These are phyloP conservation scores for Hypoxylon sp. DNA, from an alignment of 2,329 filamentous ascomycete species.

Conservation along the genomic window DNA sequence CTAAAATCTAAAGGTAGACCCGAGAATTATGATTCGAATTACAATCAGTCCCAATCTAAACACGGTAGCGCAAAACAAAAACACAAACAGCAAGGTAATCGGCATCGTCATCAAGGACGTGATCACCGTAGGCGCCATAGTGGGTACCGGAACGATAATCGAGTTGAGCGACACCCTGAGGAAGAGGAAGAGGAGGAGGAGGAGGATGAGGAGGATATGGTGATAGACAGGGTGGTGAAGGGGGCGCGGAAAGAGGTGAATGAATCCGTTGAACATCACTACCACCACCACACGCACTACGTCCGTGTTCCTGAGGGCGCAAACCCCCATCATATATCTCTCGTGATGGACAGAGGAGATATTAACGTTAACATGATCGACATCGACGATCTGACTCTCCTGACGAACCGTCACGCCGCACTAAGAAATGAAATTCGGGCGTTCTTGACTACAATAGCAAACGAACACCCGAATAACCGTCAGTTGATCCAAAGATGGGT, in stretches of 20 bases:
- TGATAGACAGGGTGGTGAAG: too few species aligned
- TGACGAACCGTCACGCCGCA: background rate
- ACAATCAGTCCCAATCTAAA: background rate
- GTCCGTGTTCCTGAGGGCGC: background rate
- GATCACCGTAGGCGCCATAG: background rate
- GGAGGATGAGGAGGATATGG: background rate
- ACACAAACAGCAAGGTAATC: slow-evolving; percentile 4
- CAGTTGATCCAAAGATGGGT: background rate
- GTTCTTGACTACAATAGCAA: background rate
- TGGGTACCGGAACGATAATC: background rate
- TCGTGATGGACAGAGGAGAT: background rate
- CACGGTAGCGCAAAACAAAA: background rate
- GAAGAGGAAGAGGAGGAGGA: background rate
- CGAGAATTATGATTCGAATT: background rate
- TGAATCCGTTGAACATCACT: background rate
- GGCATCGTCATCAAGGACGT: background rate
- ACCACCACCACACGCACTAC: background rate
- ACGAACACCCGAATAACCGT: too few species aligned
- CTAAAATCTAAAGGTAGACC: background rate
- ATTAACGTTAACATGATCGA: slow-evolving; percentile 1
- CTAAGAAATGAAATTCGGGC: background rate
- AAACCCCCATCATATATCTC: background rate
- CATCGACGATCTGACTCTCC: background rate
- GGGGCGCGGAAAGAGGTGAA: too few species aligned
- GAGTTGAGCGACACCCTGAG: background rate